Percentiles rank a stretch among this genome's conserved stretches.
These are phyloP conservation scores for Nyctanthes arbortristis DNA, from an alignment of 257 asterid species.

Conservation along the genomic window DNA sequence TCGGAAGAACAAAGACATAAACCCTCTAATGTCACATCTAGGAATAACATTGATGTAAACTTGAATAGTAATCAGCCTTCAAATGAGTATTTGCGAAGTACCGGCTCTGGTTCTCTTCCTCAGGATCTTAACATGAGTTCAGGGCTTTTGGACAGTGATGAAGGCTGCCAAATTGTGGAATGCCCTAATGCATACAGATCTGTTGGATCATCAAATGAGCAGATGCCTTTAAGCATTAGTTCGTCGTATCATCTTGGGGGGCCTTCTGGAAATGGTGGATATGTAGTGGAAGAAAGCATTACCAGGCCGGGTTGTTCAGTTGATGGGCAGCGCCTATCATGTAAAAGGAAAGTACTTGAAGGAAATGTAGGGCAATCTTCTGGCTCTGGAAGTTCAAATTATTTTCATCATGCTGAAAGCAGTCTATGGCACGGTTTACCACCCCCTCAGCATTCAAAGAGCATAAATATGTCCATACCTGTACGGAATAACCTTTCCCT, in stretches of 20 bases:
- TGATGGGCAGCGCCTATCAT: constrained; percentile 58
- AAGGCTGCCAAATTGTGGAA: constrained; percentile 65
- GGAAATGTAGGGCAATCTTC: constrained; percentile 66
- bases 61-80: constrained; percentile 33
- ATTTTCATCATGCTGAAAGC: constrained; percentile 47
- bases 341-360: constrained; percentile 82
- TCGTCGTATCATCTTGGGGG: constrained; percentile 41
- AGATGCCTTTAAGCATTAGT: constrained; percentile 34
- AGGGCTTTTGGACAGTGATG: constrained; percentile 34
- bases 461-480: constrained; percentile 31
- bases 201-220: constrained; percentile 42
- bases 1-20: constrained; percentile 35
- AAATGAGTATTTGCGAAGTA: constrained; percentile 35
- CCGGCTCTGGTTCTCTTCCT: constrained; percentile 34
- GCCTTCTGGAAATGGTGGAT: constrained; percentile 43
- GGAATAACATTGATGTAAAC: constrained; percentile 38
- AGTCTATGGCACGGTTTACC: constrained; percentile 48
- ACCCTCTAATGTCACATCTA: constrained; percentile 39
- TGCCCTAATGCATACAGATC: constrained; percentile 38
- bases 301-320: constrained; percentile 50
- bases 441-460: constrained; percentile 30
- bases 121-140: constrained; percentile 54
- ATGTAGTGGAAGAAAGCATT: constrained; percentile 41
- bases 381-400: constrained; percentile 58
- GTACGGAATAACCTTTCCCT: constrained; percentile 29